Evolutionary conservation across 768 basidiomycete genomes (phyloP).

Genomic region (Agrocybe pediades): DNA sequence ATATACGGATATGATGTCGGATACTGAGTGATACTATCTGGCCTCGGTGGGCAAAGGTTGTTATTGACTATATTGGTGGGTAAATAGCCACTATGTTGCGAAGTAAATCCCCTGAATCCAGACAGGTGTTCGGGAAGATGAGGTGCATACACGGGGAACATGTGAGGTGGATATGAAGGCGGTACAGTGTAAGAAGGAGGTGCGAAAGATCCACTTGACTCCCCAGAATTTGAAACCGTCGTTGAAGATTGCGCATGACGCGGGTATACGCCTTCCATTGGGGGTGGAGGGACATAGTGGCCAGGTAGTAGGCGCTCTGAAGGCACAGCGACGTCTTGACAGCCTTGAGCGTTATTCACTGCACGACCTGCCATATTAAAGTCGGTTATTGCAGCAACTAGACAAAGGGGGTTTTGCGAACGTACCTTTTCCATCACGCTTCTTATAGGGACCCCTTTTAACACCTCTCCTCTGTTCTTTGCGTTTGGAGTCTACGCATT

Average conservation of each 20-base stretch:
- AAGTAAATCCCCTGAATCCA: conserved; percentile 40
- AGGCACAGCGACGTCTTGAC: conserved; percentile 38
- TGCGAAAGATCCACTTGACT: conserved; percentile 5
- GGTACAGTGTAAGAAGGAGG: conserved; percentile 39
- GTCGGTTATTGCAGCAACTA: no score
- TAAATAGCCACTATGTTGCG: conserved; percentile 21
- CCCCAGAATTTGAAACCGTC: conserved; percentile 51
- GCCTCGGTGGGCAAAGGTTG: conserved; percentile 30
- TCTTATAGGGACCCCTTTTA: conserved; percentile 91
- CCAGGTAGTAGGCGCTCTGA: conserved; percentile 44
- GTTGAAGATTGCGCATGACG: conserved; percentile 58
- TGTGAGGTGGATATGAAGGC: conserved; percentile 51
- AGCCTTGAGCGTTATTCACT: conserved; percentile 57
- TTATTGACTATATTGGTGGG: conserved; percentile 20
- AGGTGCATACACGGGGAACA: conserved; percentile 44
- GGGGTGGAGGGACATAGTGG: conserved; percentile 42
- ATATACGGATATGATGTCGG: not conserved
- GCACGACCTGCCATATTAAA: conserved; percentile 58
- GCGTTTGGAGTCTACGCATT: conserved; percentile 87
- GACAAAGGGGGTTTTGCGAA: no score
- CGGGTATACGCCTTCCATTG: conserved; percentile 53
- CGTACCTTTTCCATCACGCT: conserved; percentile 87
- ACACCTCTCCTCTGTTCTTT: conserved; percentile 91
- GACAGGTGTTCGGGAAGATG: conserved; percentile 37
- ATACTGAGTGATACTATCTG: conserved; percentile 24